These are phyloP conservation scores for Colletotrichum lentis DNA, from an alignment of 2,329 filamentous ascomycete species.

Conservation along the genomic window DNA sequence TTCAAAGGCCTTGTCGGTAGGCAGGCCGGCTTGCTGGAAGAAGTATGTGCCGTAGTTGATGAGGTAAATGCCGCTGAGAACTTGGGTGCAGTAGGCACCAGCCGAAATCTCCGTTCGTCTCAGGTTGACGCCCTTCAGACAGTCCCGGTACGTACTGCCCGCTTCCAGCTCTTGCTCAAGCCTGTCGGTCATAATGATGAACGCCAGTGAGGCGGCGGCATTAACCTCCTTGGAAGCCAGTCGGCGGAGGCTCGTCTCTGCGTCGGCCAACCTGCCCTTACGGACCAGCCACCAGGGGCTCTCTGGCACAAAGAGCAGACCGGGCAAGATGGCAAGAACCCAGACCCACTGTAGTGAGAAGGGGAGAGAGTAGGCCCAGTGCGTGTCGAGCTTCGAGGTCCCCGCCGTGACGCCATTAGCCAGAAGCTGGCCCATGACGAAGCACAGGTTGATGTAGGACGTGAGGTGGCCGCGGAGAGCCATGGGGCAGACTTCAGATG, in stretches of 20 bases:
- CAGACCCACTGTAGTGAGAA: slow-evolving; percentile 62
- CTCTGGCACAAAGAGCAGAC: slow-evolving; percentile 58
- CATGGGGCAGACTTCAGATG: slow-evolving; percentile 67
- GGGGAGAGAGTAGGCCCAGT: slow-evolving; percentile 61
- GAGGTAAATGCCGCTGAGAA: slow-evolving; percentile 69
- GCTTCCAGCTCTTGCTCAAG: slow-evolving; percentile 61
- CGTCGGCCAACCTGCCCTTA: slow-evolving; percentile 52
- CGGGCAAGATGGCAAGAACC: slow-evolving; percentile 55
- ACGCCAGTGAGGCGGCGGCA: slow-evolving; percentile 58
- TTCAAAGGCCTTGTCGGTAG: slow-evolving; percentile 49
- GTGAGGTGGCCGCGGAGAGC: slow-evolving; percentile 66
- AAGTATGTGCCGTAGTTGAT: slow-evolving; percentile 70
- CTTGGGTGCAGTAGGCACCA: slow-evolving; percentile 72
- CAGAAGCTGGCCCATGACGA: slow-evolving; percentile 68
- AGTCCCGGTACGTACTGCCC: slow-evolving; percentile 60
- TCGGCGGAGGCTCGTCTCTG: slow-evolving; percentile 50
- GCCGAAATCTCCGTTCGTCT: slow-evolving; percentile 64
- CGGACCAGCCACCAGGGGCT: slow-evolving; percentile 61
- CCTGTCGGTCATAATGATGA: slow-evolving; percentile 66
- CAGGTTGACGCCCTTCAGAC: slow-evolving; percentile 58
- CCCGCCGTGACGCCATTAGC: slow-evolving; percentile 58
- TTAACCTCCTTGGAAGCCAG: slow-evolving; percentile 59
- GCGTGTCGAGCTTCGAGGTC: slow-evolving; percentile 49
- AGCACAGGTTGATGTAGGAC: slow-evolving; percentile 68
- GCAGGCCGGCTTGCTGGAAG: slow-evolving; percentile 56